phyloP scores from a whole-genome alignment of 805 yeast species.

The Cyberlindnera mississippiensis region DNA sequence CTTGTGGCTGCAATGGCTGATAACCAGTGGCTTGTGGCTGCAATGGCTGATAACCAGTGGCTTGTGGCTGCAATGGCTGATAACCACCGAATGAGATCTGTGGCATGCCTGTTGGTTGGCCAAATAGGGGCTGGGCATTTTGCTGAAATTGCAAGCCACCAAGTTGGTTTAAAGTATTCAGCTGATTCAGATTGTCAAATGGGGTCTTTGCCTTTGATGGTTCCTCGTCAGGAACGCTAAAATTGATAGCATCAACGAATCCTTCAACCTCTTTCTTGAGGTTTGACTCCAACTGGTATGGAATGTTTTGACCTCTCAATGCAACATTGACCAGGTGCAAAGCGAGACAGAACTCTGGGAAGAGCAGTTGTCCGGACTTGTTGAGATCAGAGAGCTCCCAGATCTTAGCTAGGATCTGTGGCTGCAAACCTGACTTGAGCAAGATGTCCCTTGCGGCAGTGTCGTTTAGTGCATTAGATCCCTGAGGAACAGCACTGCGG shows the following conservation, averaged over 20 bases:
- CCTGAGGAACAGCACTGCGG: slow-evolving; percentile 64
- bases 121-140: slow-evolving; percentile 19
- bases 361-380: slow-evolving; percentile 77
- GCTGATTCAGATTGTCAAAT: slow-evolving; percentile 35
- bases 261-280: slow-evolving; percentile 82
- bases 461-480: slow-evolving; percentile 52
- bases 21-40: no score
- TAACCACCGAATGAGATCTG: slow-evolving; percentile 18
- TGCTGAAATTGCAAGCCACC: slow-evolving; percentile 32
- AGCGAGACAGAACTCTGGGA: slow-evolving; percentile 93
- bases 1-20: slow-evolving; percentile 29
- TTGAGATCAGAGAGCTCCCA: slow-evolving; percentile 92
- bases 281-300: slow-evolving; percentile 64
- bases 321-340: slow-evolving; percentile 81
- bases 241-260: slow-evolving; percentile 84
- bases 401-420: slow-evolving; percentile 73
- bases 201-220: slow-evolving; percentile 33
- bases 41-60: no score
- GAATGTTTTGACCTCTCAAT: slow-evolving; percentile 74
- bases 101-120: slow-evolving; percentile 23
- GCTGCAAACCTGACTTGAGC: slow-evolving; percentile 72
- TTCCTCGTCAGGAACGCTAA: slow-evolving; percentile 60
- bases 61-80: no score
- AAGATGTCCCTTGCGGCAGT: slow-evolving; percentile 75
- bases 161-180: slow-evolving; percentile 31